These are phyloP conservation scores for Tetrahymena thermophila DNA, from an alignment of 73 alveolate species.

Conservation along the genomic window DNA sequence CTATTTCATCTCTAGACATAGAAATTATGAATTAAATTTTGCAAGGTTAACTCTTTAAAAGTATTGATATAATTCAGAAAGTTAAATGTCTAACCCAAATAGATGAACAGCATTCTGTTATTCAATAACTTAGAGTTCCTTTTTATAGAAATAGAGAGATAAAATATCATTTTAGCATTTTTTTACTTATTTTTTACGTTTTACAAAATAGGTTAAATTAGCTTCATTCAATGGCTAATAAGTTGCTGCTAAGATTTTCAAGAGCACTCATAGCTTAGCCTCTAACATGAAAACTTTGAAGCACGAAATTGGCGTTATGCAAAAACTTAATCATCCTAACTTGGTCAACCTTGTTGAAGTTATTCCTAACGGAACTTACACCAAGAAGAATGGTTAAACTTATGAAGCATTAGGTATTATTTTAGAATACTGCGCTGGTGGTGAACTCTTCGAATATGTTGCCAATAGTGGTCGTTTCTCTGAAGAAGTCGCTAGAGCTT, in stretches of 20 bases:
- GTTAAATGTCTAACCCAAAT: neutral
- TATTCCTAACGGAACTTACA: neutral
- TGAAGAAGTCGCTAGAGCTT: constrained; percentile 54
- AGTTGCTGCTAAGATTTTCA: constrained; percentile 26
- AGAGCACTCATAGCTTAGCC: constrained; percentile 2
- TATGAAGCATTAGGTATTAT: constrained; percentile 38
- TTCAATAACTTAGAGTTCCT: neutral
- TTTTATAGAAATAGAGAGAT: neutral
- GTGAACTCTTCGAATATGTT: constrained; percentile 61
- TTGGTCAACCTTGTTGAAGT: constrained; percentile 26
- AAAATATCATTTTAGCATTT: neutral
- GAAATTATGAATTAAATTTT: neutral
- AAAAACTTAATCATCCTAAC: constrained; percentile 41
- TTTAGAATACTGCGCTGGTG: constrained; percentile 46
- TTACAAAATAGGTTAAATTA: neutral
- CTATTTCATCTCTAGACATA: neutral
- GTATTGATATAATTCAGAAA: neutral
- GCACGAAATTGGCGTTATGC: constrained; percentile 27
- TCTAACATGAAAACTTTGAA: constrained; percentile 23
- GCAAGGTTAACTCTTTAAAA: neutral
- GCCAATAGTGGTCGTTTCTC: constrained; percentile 59
- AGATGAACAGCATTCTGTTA: neutral
- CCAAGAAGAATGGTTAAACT: constrained; percentile 30
- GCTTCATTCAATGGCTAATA: neutral
- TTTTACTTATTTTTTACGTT: neutral